These are phyloP conservation scores for Piper longum DNA, from an alignment of 164 flowering plant species.

Conservation along the genomic window DNA sequence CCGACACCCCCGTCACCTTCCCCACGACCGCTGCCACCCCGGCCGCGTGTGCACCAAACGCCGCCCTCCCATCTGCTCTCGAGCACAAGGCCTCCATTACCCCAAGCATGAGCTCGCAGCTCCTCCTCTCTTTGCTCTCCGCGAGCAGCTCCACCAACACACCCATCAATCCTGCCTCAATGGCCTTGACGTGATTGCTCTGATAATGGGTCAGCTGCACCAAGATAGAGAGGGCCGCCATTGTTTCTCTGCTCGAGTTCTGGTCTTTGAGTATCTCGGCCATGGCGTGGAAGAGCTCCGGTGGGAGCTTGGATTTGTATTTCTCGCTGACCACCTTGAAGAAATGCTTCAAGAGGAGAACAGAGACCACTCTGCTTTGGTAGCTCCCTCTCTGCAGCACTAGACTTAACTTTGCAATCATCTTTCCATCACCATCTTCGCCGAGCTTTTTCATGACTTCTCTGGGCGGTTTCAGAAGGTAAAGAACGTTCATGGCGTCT, in stretches of 20 bases:
- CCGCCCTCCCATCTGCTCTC: conserved; percentile 67
- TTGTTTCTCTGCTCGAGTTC: conserved; percentile 33
- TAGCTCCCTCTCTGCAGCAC: conserved; percentile 31
- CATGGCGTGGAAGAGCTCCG: conserved; percentile 28
- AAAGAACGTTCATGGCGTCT: conserved; percentile 10
- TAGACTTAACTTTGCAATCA: conserved; percentile 17
- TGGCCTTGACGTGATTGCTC: conserved; percentile 42
- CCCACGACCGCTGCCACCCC: conserved; percentile 54
- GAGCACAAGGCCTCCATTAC: conserved; percentile 42
- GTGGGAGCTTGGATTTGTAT: conserved; percentile 13
- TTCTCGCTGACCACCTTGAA: conserved; percentile 32
- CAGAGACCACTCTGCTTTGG: conserved; percentile 38
- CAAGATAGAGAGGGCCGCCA: conserved; percentile 33
- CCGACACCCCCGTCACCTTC: conserved; percentile 66
- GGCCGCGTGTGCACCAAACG: conserved; percentile 42
- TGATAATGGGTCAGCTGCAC: conserved; percentile 33
- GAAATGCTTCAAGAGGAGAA: conserved; percentile 31
- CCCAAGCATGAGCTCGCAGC: conserved; percentile 29
- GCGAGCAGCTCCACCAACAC: conserved; percentile 43
- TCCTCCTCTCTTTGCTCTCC: conserved; percentile 24
- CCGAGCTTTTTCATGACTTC: conserved; percentile 7
- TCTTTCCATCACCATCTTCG: conserved; percentile 3
- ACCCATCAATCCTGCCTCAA: conserved; percentile 45
- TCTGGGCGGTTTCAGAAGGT: conserved; percentile 9
- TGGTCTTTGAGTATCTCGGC: conserved; percentile 36